Evolutionary conservation across 2,329 filamentous ascomycete genomes (phyloP), one percentile per base, ranked within the genome.

Genomic region (Stemphylium beticola): DNA sequence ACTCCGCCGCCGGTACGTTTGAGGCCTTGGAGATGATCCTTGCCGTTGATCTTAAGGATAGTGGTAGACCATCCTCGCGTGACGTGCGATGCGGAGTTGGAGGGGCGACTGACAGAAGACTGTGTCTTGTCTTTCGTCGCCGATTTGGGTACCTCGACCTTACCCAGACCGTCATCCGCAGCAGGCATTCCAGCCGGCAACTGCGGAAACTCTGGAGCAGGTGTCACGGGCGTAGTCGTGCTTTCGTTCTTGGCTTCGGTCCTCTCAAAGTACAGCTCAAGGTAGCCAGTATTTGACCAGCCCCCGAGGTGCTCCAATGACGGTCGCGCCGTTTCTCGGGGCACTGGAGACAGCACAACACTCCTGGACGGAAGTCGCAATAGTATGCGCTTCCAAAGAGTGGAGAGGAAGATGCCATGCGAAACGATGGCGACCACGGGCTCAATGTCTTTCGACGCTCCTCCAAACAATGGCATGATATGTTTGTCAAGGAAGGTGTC

Each of bases 1-100:
- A 96, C 89, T 3, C 92, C 92, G 26, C 91, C 91, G 20, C 88
- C 81, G 8, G 91, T 93, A 74, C 91, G 89, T 72, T 88, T 93
- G 53, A 96, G 78, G 24, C 87, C 86, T 39, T 79, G 76, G 2
- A 96, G 82, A 74, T 97, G 93, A 4, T 85, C 82, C 55, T 84
- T 82, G 57, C 83, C 84, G 70, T 96, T 93, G 59, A 92, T 81
- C 4, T 79, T 79, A 40, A 84, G 73, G 24, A 96, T 81, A 7
- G 79, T 73, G 15, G 82, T 78, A 12, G 72, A 76, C 77, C 79
- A 82, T n/a, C 74, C 74, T 15, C 59, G 31, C 7, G 75, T 53
- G 3, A 71, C 48, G 29, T 44, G 41, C 12, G 42, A 48, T 53
- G 26, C 29, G 0, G 38, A 32, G 10, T 53, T 41, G 32, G 9